Evolutionary conservation across 441 rosid genomes (phyloP).

Genomic region (Brassica hybrid): DNA sequence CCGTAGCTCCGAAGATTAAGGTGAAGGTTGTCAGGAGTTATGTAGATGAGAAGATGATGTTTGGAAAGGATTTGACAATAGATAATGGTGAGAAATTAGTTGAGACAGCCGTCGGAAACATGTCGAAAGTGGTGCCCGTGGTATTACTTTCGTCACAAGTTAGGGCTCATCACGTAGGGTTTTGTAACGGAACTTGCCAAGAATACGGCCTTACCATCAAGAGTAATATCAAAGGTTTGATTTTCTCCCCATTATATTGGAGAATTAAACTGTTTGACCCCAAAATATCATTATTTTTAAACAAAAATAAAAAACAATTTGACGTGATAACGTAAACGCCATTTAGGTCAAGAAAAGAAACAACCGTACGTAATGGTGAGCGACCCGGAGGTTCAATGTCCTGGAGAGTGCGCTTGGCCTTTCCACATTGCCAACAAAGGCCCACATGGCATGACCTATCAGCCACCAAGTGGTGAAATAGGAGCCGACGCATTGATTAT

Average conservation of each 20-base stretch:
- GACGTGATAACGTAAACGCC: slow-evolving; percentile 11
- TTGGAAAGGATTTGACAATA: slow-evolving; percentile 50
- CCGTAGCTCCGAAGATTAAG: slow-evolving; percentile 35
- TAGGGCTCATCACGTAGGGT: slow-evolving; percentile 48
- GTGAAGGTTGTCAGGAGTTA: slow-evolving; percentile 49
- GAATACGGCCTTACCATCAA: slow-evolving; percentile 35
- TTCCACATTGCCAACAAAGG: slow-evolving; percentile 50
- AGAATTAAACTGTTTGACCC: neutral
- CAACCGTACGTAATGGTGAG: slow-evolving; percentile 61
- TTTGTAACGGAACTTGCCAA: slow-evolving; percentile 63
- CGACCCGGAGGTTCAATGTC: slow-evolving; percentile 64
- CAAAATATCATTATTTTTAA: too few species aligned
- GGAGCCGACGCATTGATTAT: slow-evolving; percentile 65
- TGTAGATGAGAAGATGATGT: slow-evolving; percentile 40
- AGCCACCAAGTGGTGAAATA: slow-evolving; percentile 59
- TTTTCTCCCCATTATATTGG: neutral
- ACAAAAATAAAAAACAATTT: neutral
- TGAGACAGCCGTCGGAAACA: slow-evolving; percentile 36
- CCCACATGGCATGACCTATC: slow-evolving; percentile 49
- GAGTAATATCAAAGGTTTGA: slow-evolving; percentile 37
- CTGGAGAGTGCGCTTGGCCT: slow-evolving; percentile 72
- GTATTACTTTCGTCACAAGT: slow-evolving; percentile 55
- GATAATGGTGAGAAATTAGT: slow-evolving; percentile 42
- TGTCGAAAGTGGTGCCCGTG: slow-evolving; percentile 43
- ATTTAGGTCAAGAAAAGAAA: slow-evolving; percentile 27